Evolutionary conservation across 805 yeast genomes (phyloP).

Genomic region (Monosporozyma servazzii): DNA sequence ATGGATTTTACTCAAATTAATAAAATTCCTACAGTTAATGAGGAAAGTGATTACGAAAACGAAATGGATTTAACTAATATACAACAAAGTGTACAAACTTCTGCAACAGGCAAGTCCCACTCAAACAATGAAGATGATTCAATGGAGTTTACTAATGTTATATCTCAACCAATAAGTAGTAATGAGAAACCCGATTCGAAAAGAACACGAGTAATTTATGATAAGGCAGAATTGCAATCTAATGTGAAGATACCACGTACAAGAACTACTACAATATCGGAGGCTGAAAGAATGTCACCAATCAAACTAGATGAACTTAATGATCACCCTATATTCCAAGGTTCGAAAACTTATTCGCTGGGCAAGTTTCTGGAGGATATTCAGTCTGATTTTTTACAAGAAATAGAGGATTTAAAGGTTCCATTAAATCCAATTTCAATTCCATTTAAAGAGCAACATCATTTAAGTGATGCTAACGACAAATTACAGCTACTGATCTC

Average conservation of each 20-base stretch:
- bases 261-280: neutral
- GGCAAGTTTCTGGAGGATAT: conserved; percentile 14
- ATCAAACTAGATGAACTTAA: conserved; percentile 10
- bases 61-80: conserved; percentile 1
- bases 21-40: neutral
- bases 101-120: neutral
- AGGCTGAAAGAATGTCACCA: conserved; percentile 25
- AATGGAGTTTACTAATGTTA: neutral
- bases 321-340: neutral
- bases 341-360: conserved; percentile 7
- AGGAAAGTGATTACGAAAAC: neutral
- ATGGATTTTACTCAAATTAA: neutral
- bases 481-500: conserved; percentile 2
- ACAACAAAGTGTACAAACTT: neutral
- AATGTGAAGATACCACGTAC: neutral
- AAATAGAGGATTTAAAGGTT: conserved; percentile 9
- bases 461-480: neutral
- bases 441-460: conserved; percentile 2
- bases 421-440: conserved; percentile 7
- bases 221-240: neutral
- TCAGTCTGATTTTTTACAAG: conserved; percentile 9
- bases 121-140: neutral
- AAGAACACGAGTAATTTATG: neutral
- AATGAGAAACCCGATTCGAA: neutral
- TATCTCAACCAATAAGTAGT: neutral